Percentiles rank a stretch among this genome's conserved stretches.
phyloP scores from a whole-genome alignment of 768 basidiomycete genomes.

The Mycena venus region DNA sequence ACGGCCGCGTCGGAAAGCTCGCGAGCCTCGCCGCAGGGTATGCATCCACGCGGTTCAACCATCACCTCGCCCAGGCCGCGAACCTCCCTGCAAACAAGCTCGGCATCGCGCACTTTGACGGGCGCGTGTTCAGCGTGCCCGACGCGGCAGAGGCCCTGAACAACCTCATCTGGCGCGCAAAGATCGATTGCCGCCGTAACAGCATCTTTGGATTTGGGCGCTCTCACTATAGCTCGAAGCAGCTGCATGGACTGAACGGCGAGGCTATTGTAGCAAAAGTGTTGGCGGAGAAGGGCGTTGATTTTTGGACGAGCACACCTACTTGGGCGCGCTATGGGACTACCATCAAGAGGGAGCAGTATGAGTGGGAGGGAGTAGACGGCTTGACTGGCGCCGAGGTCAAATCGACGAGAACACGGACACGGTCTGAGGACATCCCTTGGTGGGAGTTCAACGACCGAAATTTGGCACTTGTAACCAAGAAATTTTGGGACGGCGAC shows the following conservation, averaged over 20 bases:
- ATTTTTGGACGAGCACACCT: slow-evolving; percentile 31
- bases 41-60: slow-evolving; percentile 30
- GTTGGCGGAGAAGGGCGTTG: slow-evolving; percentile 24
- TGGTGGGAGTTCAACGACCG: slow-evolving; percentile 33
- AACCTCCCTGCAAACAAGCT: slow-evolving; percentile 8
- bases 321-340: slow-evolving; percentile 30
- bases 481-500: slow-evolving; percentile 14
- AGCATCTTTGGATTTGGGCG: slow-evolving; percentile 28
- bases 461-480: slow-evolving; percentile 18
- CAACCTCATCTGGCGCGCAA: slow-evolving; percentile 34
- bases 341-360: slow-evolving; percentile 28
- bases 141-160: slow-evolving; percentile 20
- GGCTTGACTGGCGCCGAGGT: slow-evolving; percentile 21
- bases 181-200: slow-evolving; percentile 30
- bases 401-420: slow-evolving; percentile 19
- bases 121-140: slow-evolving; percentile 26
- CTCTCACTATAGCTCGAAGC: slow-evolving; percentile 20
- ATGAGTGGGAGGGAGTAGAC: slow-evolving; percentile 5
- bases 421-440: slow-evolving; percentile 6
- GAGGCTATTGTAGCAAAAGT: slow-evolving; percentile 25
- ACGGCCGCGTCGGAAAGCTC: slow-evolving; percentile 28
- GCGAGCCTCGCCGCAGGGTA: slow-evolving; percentile 26
- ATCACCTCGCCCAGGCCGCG: slow-evolving; percentile 13
- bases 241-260: slow-evolving; percentile 24
- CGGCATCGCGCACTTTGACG: slow-evolving; percentile 32